Conservation (phyloP, 176 grass and related monocot species). For the Oryza longistaminata region DNA sequence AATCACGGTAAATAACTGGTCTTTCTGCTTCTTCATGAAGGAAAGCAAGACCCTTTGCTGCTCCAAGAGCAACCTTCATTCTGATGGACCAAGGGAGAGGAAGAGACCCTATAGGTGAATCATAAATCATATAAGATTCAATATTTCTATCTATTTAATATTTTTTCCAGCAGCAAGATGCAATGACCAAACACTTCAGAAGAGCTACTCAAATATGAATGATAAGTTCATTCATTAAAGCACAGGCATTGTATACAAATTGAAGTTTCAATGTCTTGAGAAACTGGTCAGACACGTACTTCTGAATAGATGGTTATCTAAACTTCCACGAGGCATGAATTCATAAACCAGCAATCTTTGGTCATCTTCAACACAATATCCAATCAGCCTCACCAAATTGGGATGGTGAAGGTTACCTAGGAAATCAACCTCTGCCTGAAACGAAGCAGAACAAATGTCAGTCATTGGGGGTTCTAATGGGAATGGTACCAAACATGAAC, state of each 20-base stretch:
- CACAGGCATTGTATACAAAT: not conserved
- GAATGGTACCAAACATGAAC: conserved; percentile 1
- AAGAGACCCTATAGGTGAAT: conserved; percentile 58
- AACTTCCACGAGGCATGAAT: conserved; percentile 87
- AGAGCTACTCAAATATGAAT: conserved; percentile 6
- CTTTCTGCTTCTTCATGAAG: conserved; percentile 89
- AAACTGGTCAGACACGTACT: conserved; percentile 55
- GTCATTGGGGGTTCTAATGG: conserved; percentile 11
- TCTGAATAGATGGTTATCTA: conserved; percentile 89
- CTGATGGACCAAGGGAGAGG: conserved; percentile 73
- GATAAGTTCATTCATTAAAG: not conserved
- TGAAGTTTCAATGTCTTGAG: conserved; percentile 6
- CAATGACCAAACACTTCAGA: conserved; percentile 12
- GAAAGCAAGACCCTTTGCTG: conserved; percentile 75
- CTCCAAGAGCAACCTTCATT: conserved; percentile 84
- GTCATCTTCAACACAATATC: conserved; percentile 90
- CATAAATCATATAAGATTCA: conserved; percentile 19
- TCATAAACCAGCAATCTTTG: conserved; percentile 88
- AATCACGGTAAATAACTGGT: conserved; percentile 88
- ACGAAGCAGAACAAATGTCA: conserved; percentile 2
- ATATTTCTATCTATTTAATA: not conserved
- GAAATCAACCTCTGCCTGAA: conserved; percentile 83
- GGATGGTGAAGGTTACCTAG: conserved; percentile 79
- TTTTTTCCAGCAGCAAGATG: conserved; percentile 7
- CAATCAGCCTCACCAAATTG: conserved; percentile 79